These are phyloP conservation scores for Triticum timopheevii DNA, from an alignment of 176 grass and related monocot genomes.

Conservation along the genomic window DNA sequence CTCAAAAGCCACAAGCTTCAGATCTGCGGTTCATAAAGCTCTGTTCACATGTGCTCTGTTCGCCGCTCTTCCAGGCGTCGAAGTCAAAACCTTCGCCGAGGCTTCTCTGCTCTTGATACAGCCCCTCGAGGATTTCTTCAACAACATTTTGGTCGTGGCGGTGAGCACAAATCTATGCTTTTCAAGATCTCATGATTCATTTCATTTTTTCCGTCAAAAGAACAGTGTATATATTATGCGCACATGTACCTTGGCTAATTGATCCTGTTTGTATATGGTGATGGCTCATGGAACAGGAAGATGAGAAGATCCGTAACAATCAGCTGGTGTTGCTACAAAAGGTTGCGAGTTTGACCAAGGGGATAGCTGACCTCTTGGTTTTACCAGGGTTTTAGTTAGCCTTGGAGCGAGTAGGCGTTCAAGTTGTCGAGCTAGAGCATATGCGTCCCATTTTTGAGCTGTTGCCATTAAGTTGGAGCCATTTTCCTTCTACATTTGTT, in stretches of 20 bases:
- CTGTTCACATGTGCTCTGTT: not conserved
- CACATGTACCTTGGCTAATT: not conserved
- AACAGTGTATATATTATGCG: no score
- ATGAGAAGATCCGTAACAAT: slow-evolving; percentile 78
- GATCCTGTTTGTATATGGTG: not conserved
- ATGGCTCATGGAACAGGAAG: slow-evolving; percentile 54
- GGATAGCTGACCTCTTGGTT: no score
- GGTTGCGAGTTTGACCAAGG: not conserved
- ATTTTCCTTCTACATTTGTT: no score
- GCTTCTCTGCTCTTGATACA: slow-evolving; percentile 67
- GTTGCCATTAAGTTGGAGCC: no score
- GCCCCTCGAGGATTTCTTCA: slow-evolving; percentile 93
- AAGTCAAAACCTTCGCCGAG: slow-evolving; percentile 61
- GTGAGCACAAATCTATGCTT: slow-evolving; percentile 45
- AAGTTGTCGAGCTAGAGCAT: no score
- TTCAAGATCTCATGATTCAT: not conserved
- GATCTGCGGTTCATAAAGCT: not conserved
- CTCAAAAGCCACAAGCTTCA: not conserved
- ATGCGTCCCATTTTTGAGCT: no score
- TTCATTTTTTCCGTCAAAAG: no score
- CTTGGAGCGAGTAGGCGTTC: no score
- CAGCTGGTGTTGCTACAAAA: slow-evolving; percentile 66
- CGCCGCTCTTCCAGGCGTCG: slow-evolving; percentile 48
- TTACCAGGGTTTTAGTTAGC: no score
- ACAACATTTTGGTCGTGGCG: slow-evolving; percentile 83